A percentile compares a stretch with the other conserved stretches of the same genome.
Conservation (phyloP, 202 grass and related monocot genomes). For the Cymbopogon flexuosus region DNA sequence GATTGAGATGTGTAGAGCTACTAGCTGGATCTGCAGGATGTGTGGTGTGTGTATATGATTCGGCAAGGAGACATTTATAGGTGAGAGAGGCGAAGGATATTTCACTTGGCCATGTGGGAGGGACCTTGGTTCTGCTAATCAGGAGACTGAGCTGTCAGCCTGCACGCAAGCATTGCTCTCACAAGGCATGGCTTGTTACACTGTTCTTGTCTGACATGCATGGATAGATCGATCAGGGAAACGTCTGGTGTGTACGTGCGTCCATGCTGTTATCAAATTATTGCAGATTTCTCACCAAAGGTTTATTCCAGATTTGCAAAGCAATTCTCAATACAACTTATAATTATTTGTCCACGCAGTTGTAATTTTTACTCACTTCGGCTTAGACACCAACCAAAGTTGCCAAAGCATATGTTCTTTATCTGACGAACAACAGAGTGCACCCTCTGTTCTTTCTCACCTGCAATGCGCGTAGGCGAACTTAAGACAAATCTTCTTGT, state of each 20-base stretch:
- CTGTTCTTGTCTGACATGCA: neutral
- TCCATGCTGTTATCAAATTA: neutral
- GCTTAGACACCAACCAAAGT: neutral
- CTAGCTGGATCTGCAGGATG: neutral
- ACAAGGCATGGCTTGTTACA: constrained; percentile 21
- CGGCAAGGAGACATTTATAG: constrained; percentile 38
- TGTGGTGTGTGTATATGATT: neutral
- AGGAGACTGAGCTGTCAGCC: constrained; percentile 48
- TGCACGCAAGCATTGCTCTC: constrained; percentile 30
- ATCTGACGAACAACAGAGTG: neutral
- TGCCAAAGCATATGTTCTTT: too few relatives aligned
- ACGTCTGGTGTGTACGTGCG: neutral
- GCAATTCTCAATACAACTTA: neutral
- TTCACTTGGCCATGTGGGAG: constrained; percentile 21
- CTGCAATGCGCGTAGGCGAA: neutral
- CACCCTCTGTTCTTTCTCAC: constrained; percentile 19
- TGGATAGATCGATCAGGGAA: neutral
- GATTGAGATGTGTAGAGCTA: too few relatives aligned
- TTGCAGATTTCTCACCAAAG: neutral
- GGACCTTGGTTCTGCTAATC: constrained; percentile 35
- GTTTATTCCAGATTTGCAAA: neutral
- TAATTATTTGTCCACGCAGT: neutral
- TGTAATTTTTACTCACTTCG: neutral
- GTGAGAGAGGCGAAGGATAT: constrained; percentile 23
- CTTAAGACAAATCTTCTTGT: constrained; percentile 26